phyloP scores from a whole-genome alignment of 2,329 filamentous ascomycete species.

The Aaosphaeria arxii region DNA sequence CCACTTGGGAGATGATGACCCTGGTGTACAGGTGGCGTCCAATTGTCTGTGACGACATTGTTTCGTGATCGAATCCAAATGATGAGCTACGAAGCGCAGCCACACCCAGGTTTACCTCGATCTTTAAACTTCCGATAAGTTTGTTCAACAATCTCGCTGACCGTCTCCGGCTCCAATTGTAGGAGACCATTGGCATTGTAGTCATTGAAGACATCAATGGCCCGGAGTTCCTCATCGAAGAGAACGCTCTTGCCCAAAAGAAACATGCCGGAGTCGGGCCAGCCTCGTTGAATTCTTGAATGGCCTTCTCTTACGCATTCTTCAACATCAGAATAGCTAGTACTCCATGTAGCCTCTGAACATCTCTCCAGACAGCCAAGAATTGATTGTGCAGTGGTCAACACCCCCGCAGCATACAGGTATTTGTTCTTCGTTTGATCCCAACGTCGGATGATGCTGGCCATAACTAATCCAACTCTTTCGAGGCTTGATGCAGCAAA shows the following conservation, averaged over 20 bases:
- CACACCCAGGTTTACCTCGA: constrained; percentile 29
- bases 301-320: constrained; percentile 35
- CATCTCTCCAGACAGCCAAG: constrained; percentile 23
- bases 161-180: constrained; percentile 14
- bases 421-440: constrained; percentile 32
- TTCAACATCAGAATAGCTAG: constrained; percentile 28
- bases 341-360: constrained; percentile 25
- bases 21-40: too few species aligned
- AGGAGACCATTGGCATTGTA: constrained; percentile 17
- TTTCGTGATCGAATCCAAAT: too few species aligned
- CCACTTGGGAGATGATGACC: too few species aligned
- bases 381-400: constrained; percentile 33
- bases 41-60: too few species aligned
- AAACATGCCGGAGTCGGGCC: constrained; percentile 38
- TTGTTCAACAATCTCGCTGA: constrained; percentile 14
- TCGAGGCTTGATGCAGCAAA: constrained; percentile 36
- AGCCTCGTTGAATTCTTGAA: constrained; percentile 34
- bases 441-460: constrained; percentile 27
- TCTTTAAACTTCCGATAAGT: constrained; percentile 18
- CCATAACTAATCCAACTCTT: constrained; percentile 28
- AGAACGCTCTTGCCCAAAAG: constrained; percentile 38
- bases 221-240: constrained; percentile 28
- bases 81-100: constrained; percentile 18
- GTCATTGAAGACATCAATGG: constrained; percentile 21
- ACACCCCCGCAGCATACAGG: constrained; percentile 29